Percentiles rank a stretch among this genome's conserved stretches.
Evolutionary conservation across 306 rosid genomes (phyloP).

Genomic region (Bauhinia variegata): DNA sequence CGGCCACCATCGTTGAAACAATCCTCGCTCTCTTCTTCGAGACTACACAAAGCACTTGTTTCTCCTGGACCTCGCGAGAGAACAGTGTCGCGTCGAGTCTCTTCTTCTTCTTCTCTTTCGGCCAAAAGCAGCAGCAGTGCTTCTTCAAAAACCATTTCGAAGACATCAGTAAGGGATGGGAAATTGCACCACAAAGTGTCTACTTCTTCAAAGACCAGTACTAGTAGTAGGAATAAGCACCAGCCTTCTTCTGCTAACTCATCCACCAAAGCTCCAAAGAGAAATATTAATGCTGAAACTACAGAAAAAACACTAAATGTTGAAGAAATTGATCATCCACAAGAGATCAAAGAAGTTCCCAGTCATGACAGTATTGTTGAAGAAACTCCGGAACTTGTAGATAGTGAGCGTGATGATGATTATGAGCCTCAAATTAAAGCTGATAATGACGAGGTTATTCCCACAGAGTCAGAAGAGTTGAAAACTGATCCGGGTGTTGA

Average conservation of each 20-base stretch:
- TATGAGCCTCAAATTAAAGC: conserved; percentile 8
- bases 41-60: conserved; percentile 44
- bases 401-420: conserved; percentile 12
- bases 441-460: conserved; percentile 34
- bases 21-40: conserved; percentile 48
- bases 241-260: background rate
- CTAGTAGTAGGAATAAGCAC: background rate
- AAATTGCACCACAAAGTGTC: conserved; percentile 1
- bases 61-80: conserved; percentile 65
- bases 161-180: conserved; percentile 26
- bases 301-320: background rate
- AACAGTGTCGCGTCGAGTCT: conserved; percentile 3
- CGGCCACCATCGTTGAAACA: conserved; percentile 58
- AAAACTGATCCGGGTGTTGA: background rate
- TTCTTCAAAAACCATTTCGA: conserved; percentile 18
- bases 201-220: conserved; percentile 16
- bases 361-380: conserved; percentile 3
- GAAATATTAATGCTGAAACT: background rate
- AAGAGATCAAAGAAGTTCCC: conserved; percentile 33
- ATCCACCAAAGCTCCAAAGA: conserved; percentile 30
- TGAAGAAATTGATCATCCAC: conserved; percentile 15
- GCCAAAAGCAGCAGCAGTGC: conserved; percentile 4
- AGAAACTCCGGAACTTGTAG: background rate
- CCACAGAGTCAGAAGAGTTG: conserved; percentile 33
- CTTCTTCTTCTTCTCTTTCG: conserved; percentile 29